Evolutionary conservation across 495 filamentous ascomycete species (phyloP).

Genomic region (Poronia punctata): DNA sequence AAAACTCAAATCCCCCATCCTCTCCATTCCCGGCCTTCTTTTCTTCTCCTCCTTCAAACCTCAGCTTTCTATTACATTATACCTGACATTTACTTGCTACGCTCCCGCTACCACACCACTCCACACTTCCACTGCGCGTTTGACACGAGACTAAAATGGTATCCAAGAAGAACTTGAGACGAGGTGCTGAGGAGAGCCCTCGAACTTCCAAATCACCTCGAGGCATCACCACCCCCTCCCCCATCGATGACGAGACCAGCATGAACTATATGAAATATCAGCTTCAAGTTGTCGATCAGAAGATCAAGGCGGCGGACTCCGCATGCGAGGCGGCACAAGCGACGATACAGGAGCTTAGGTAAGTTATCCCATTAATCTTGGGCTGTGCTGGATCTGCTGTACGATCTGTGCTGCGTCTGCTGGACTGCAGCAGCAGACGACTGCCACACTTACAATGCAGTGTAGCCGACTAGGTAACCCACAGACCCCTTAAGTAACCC

Average conservation of each 20-base stretch:
- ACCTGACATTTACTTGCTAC: constrained; percentile 8
- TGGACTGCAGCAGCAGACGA: too few species aligned
- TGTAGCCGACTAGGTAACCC: too few species aligned
- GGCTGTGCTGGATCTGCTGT: too few species aligned
- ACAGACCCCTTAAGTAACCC: too few species aligned
- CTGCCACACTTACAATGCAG: too few species aligned
- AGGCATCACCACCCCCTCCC: constrained; percentile 4
- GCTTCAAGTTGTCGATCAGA: constrained; percentile 10
- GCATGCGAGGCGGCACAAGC: constrained; percentile 9
- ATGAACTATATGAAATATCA: constrained; percentile 10
- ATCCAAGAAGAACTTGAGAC: constrained; percentile 8
- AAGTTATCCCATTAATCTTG: constrained; percentile 8
- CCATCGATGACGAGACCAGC: constrained; percentile 7
- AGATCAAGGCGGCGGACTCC: constrained; percentile 8
- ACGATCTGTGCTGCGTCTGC: too few species aligned
- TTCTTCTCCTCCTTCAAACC: constrained; percentile 8
- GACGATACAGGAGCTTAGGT: constrained; percentile 11
- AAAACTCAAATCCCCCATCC: constrained; percentile 7
- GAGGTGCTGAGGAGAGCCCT: constrained; percentile 7
- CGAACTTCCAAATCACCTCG: constrained; percentile 5
- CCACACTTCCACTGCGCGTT: constrained; percentile 7
- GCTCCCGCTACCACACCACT: constrained; percentile 8
- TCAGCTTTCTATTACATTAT: constrained; percentile 8
- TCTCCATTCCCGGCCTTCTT: constrained; percentile 6
- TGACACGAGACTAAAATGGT: constrained; percentile 8